These are phyloP conservation scores for Fragaria nilgerrensis DNA, from an alignment of 306 rosid species.

Conservation along the genomic window DNA sequence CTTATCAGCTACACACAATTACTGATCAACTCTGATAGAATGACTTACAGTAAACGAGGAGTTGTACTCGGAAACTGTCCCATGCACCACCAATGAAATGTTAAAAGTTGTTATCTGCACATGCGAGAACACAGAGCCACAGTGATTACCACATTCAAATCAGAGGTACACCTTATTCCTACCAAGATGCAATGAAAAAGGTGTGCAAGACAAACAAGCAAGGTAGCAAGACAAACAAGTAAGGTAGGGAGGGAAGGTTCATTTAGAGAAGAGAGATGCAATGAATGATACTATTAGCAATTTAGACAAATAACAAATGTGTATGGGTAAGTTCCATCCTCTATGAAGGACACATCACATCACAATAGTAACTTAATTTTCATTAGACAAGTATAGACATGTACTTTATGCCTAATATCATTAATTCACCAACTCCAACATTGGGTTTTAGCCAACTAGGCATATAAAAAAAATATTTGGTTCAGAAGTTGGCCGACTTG, in stretches of 20 bases:
- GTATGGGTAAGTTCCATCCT: neutral
- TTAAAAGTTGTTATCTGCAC: conserved; percentile 92
- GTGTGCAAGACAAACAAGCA: neutral
- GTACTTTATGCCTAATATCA: neutral
- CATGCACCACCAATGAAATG: conserved; percentile 74
- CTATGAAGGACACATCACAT: neutral
- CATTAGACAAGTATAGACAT: neutral
- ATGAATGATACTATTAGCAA: neutral
- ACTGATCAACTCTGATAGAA: conserved; percentile 12
- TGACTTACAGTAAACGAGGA: conserved; percentile 47
- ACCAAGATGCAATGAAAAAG: neutral
- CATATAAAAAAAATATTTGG: neutral
- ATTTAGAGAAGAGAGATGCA: neutral
- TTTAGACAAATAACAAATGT: neutral
- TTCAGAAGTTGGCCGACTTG: neutral
- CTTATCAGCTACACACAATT: neutral
- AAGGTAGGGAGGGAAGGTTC: neutral
- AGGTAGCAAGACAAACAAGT: neutral
- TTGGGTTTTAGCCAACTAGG: neutral
- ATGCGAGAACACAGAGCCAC: conserved; percentile 21
- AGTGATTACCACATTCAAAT: neutral
- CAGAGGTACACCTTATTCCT: neutral
- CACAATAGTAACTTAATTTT: neutral
- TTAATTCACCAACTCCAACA: neutral
- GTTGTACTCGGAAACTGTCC: conserved; percentile 77